phyloP scores from a whole-genome alignment of 371 early-diverging fungal species.

The Syncephalastrum racemosum region DNA sequence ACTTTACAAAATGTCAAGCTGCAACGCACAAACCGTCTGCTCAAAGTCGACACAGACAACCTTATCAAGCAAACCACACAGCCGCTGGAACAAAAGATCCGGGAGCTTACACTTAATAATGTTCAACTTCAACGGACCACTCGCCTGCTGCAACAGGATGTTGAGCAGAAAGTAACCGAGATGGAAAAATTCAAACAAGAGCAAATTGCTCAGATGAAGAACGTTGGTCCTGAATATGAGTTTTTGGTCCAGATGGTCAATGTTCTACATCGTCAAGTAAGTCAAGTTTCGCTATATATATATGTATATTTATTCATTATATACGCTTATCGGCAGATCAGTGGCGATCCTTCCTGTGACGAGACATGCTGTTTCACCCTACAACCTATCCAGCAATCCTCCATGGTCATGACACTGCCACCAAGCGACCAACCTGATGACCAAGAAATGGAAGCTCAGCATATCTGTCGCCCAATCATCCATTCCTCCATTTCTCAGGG shows the following conservation, averaged over 20 bases:
- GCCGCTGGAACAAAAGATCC: constrained; percentile 39
- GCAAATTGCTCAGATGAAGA: constrained; percentile 45
- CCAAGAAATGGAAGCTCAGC: constrained; percentile 47
- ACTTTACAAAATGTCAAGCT: constrained; percentile 51
- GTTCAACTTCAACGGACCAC: constrained; percentile 46
- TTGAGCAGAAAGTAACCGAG: constrained; percentile 35
- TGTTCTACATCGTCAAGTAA: constrained; percentile 50
- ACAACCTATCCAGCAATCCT: constrained; percentile 46
- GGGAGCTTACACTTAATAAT: constrained; percentile 39
- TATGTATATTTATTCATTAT: constrained; percentile 1
- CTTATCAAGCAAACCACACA: constrained; percentile 50
- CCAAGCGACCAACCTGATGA: constrained; percentile 33
- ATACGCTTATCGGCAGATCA: constrained; percentile 24
- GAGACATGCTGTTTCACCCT: constrained; percentile 50
- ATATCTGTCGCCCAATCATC: constrained; percentile 51
- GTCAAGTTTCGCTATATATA: background rate
- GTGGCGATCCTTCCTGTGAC: constrained; percentile 45
- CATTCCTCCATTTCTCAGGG: constrained; percentile 48
- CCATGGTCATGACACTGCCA: constrained; percentile 49
- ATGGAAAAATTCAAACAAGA: constrained; percentile 24
- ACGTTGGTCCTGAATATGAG: constrained; percentile 54
- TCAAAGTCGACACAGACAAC: constrained; percentile 53
- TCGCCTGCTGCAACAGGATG: constrained; percentile 39
- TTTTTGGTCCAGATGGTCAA: constrained; percentile 57
- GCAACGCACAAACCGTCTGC: constrained; percentile 46